Evolutionary conservation across 192 early-diverging fungal species (phyloP).

Genomic region (Gonapodya sp.): DNA sequence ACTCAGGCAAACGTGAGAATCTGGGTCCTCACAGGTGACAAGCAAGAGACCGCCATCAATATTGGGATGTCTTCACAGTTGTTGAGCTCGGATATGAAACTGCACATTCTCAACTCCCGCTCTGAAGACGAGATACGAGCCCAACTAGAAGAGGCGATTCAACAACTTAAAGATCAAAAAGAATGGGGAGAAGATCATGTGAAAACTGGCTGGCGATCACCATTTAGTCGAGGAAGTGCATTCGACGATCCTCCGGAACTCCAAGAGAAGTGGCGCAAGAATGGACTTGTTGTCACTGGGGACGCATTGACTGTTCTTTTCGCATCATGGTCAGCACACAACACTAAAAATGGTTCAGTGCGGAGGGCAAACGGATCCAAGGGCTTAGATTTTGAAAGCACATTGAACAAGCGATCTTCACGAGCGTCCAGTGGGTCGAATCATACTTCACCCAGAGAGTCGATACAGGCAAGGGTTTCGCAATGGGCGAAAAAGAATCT

Average conservation of each 20-base stretch:
- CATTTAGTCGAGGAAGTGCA: neutral
- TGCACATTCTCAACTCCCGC: constrained; percentile 58
- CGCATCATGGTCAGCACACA: neutral
- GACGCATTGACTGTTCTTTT: constrained; percentile 13
- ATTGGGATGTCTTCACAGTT: constrained; percentile 94
- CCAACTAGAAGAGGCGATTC: constrained; percentile 22
- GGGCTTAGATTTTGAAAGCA: neutral
- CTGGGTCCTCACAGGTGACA: constrained; percentile 97
- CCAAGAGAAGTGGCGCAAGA: constrained; percentile 9
- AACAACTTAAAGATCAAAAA: neutral
- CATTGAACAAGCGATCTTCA: neutral
- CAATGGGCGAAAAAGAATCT: neutral
- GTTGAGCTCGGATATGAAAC: constrained; percentile 69
- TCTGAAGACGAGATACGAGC: constrained; percentile 10
- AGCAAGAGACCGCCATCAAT: constrained; percentile 95
- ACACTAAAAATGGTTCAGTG: neutral
- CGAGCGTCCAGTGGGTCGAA: neutral
- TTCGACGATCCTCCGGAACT: neutral
- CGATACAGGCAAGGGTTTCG: neutral
- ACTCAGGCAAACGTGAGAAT: constrained; percentile 77
- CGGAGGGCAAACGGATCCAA: neutral
- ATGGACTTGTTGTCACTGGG: constrained; percentile 15
- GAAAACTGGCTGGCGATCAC: neutral
- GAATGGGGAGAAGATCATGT: neutral
- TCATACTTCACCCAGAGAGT: too few relatives aligned